phyloP scores from a whole-genome alignment of 176 grass and related monocot genomes.

The Carex cristatella region DNA sequence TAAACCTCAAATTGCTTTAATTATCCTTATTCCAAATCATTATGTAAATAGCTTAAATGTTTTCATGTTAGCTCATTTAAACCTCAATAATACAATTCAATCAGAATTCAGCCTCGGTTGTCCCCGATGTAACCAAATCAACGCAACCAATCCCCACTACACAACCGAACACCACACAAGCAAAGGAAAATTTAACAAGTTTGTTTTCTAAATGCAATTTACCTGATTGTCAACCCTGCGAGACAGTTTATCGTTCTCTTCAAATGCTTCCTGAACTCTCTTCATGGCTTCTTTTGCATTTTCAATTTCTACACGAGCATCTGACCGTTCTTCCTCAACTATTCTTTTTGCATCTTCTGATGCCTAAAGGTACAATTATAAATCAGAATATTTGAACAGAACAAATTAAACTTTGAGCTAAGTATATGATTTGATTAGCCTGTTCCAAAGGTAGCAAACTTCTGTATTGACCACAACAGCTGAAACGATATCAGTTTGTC shows the following conservation, averaged over 20 bases:
- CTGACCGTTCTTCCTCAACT: slow-evolving; percentile 81
- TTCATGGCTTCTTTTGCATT: slow-evolving; percentile 50
- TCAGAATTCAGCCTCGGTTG: not conserved
- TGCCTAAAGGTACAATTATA: slow-evolving; percentile 41
- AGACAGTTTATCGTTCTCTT: slow-evolving; percentile 56
- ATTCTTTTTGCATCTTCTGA: slow-evolving; percentile 88
- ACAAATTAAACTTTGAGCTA: not conserved
- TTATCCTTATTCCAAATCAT: not conserved
- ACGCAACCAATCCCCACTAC: not conserved
- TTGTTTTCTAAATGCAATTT: not conserved
- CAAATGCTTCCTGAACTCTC: slow-evolving; percentile 76
- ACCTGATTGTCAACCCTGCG: slow-evolving; percentile 57
- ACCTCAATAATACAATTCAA: not conserved
- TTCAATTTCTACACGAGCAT: slow-evolving; percentile 67
- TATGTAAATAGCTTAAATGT: not conserved
- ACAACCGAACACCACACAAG: not conserved
- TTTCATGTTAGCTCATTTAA: not conserved
- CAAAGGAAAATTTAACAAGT: not conserved
- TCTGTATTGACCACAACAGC: not conserved
- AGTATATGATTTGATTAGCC: not conserved
- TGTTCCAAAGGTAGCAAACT: not conserved
- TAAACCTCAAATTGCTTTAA: not conserved
- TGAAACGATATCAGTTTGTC: not conserved
- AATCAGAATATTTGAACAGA: not conserved
- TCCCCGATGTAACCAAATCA: not conserved